Base-by-base conservation (phyloP, 371 early-diverging fungal genomes). In the Mortierella sp. region DNA sequence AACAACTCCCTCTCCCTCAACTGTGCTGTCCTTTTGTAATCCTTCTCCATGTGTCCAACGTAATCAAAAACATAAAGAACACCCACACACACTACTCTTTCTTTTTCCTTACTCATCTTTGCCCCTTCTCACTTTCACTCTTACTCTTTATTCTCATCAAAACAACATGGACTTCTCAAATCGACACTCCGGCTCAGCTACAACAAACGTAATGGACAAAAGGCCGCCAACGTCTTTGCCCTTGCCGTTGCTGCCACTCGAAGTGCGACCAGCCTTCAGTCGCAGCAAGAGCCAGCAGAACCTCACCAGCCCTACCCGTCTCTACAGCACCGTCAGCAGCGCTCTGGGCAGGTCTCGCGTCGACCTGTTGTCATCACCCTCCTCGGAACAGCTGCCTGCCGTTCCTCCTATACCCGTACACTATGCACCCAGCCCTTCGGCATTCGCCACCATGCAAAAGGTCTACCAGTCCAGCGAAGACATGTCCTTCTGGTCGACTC, bases 251-350 rank as follows among this genome's bases (percentile, higher is more conserved):
- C 59, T 59, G 40, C 74, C 70, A 21, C 53, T 37, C n/a, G 72
- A 73, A n/a, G 53, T 50, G n/a, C 80, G 72, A n/a, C 76, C 80
- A 0, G 76, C 80, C 24, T 74, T 77, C n/a, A 64, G 57, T 13
- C 73, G 82, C 50, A 77, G 74, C 72, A 73, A 51, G 55, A 81
- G 82, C 24, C 82, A 81, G 21, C 77, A 81, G 13, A 74, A 59
- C 57, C 37, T 77, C n/a, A 61, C 57, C n/a, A 73, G 69, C 37
- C 73, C 80, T 0, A 26, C 80, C 11, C 76, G 76, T 21, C 73
- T 50, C 53, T 74, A 74, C 48, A 74, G 28, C 46, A 50, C 74
- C 40, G 67, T 73, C 46, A 67, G 61, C 34, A 71, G 53, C 13
- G 61, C 34, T 19, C 61, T 61, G 61, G 34, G 48, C 28, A 50